Evolutionary conservation across 2,329 filamentous ascomycete genomes (phyloP), one percentile per base, ranked within the genome.

Genomic region (Cordyceps militaris): DNA sequence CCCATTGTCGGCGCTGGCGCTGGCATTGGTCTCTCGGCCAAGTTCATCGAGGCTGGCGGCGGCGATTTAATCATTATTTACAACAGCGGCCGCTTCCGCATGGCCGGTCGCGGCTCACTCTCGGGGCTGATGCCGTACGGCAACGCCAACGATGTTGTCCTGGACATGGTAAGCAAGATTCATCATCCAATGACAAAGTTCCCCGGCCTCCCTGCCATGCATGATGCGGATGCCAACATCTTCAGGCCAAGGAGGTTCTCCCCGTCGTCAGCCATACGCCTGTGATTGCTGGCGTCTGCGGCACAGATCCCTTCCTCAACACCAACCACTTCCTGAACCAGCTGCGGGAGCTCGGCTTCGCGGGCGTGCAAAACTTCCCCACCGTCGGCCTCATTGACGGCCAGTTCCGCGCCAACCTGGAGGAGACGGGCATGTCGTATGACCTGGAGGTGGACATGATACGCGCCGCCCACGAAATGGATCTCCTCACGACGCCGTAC

Each of bases 381-480:
- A 89, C 86, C 0, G 85, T 89, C 1, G 86, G 86, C 0, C 72
- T 89, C 23, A 84, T 89, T 36, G 86, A 89, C 67, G 86, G 85
- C 1, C 76, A 76, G 13, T 89, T 89, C 66, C 78, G 87, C 13
- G 76, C 77, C 23, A 85, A 86, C 62, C 75, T 90, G 1, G 87
- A 89, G 66, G 85, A 88, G 68, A 89, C 86, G 1, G 85, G 82
- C 9, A 89, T 89, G 85, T 81, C 82, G 1, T 89, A 84, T 65
- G 79, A 78, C 16, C 71, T 77, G 8, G 86, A 90, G 66, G 85
- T 89, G 2, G 83, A 85, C 52, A 82, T 88, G 77, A 78, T 89
- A 47, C 74, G 75, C 10, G 64, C 75, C n/a, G 86, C 87, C 1
- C 79, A 76, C 46, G 71, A 76, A 43, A 70, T 86, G 70, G 84